Evolutionary conservation across 208 protist species (phyloP), one percentile per base, ranked within the genome.

Genomic region (Leptomonas pyrrhocoris): DNA sequence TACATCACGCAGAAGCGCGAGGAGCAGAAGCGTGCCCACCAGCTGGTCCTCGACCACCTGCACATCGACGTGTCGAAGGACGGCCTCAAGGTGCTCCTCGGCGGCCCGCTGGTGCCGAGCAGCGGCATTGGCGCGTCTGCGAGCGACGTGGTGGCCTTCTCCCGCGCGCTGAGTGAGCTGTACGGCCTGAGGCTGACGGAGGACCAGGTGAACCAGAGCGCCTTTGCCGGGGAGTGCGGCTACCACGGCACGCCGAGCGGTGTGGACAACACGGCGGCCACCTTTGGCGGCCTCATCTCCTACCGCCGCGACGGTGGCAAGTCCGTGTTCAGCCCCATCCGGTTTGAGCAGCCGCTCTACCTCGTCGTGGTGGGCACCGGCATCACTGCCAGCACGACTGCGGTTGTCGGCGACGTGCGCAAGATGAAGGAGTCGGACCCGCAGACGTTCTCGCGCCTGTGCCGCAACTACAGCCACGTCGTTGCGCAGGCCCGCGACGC

Each of bases 231-330:
- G 0, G 86, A 94, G 76, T 75, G 85, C 23, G 88, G 84, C 36
- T 97, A 94, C 74, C 93, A 97, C 74, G 93, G 93, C 28, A 95
- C 86, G 16, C 93, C 93, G 9, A 93, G 84, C 40, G 93, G 93
- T 27, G 88, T 95, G 15, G 93, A 97, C 74, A 97, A 96, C 78
- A 93, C 91, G 0, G 88, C 89, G 6, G 84, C 88, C 30, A 94
- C 89, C 11, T 96, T 83, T 77, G 93, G 93, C 19, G 93, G 93
- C 4, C 72, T 97, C 38, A 83, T 97, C 16, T 81, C 72, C 25
- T 96, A 84, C 69, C 58, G 43, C 9, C 84, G 88, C 31, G 59
- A 43, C 4, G 25, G 42, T 12, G 79, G 77, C 31, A 74, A 71
- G 40, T 54, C 84, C 4, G 9, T 68, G 12, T 93, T 96, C 64